Evolutionary conservation across 2,329 filamentous ascomycete genomes (phyloP).

Genomic region (Ophiostoma angusticollis): DNA sequence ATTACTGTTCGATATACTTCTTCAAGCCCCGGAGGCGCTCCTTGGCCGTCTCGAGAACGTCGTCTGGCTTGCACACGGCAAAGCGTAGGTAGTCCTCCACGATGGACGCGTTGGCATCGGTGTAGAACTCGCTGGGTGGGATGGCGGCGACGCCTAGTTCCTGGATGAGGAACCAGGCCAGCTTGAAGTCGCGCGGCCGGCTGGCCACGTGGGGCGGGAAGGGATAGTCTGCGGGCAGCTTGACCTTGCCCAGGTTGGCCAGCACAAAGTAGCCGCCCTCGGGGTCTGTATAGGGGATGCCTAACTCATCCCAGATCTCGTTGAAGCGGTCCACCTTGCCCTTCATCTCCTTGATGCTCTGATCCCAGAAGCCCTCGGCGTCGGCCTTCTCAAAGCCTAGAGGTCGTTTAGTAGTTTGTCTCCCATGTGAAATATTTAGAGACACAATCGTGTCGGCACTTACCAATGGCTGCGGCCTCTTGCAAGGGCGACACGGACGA

Average conservation of each 20-base stretch:
- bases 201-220: constrained; percentile 82
- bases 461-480: constrained; percentile 76
- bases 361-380: constrained; percentile 72
- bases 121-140: constrained; percentile 95
- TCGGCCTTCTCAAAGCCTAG: constrained; percentile 85
- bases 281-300: constrained; percentile 73
- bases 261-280: constrained; percentile 97
- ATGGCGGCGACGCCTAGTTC: constrained; percentile 93
- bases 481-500: constrained; percentile 86
- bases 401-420: neutral
- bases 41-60: constrained; percentile 69
- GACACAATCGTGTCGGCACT: too few species aligned
- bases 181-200: constrained; percentile 83
- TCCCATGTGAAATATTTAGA: too few species aligned
- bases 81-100: constrained; percentile 91
- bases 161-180: constrained; percentile 93
- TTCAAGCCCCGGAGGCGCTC: constrained; percentile 59
- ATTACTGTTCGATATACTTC: constrained; percentile 47
- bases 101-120: constrained; percentile 65
- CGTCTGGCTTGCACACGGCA: constrained; percentile 90
- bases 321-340: constrained; percentile 81
- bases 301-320: constrained; percentile 62
- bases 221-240: constrained; percentile 68
- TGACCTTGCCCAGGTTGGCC: constrained; percentile 81
- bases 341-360: constrained; percentile 76